A percentile compares a stretch with the other conserved stretches of the same genome.
Conservation (phyloP, 2,329 filamentous ascomycete species). For the Berkeleyomyces basicola region DNA sequence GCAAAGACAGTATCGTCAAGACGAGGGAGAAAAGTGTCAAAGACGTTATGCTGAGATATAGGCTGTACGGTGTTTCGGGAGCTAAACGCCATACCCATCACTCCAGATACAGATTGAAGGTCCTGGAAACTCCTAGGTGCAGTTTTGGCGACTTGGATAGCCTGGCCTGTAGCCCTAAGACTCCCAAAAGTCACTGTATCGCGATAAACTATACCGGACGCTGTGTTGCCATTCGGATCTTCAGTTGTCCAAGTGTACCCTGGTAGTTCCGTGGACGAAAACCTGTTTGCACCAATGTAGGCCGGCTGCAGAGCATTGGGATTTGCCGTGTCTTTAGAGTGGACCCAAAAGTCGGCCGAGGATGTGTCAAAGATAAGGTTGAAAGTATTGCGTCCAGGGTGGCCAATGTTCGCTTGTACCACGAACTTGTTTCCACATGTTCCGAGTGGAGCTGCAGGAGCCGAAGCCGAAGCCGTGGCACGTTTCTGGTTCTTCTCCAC, state of each 20-base stretch:
- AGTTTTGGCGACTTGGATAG: conserved; percentile 26
- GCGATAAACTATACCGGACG: conserved; percentile 27
- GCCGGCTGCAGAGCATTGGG: conserved; percentile 22
- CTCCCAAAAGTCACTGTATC: conserved; percentile 28
- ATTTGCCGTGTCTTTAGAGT: conserved; percentile 26
- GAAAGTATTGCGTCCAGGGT: conserved; percentile 25
- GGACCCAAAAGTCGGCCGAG: conserved; percentile 32
- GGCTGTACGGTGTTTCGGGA: conserved; percentile 27
- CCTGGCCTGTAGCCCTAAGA: conserved; percentile 24
- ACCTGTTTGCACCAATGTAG: conserved; percentile 25
- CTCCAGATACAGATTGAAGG: conserved; percentile 21
- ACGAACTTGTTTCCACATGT: conserved; percentile 23
- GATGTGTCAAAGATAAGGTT: conserved; percentile 29
- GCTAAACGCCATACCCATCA: conserved; percentile 29
- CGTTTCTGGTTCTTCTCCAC: conserved; percentile 16
- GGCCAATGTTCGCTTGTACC: conserved; percentile 26
- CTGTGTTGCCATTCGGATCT: conserved; percentile 28
- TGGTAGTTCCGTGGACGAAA: conserved; percentile 22
- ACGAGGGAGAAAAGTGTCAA: conserved; percentile 19
- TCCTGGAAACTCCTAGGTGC: conserved; percentile 26
- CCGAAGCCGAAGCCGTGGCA: conserved; percentile 19
- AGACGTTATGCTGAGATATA: conserved; percentile 27
- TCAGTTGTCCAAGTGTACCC: conserved; percentile 26
- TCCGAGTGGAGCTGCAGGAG: conserved; percentile 17
- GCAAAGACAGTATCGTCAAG: conserved; percentile 33